Conservation (phyloP, 2,329 filamentous ascomycete genomes). For the Fusarium sp. region DNA sequence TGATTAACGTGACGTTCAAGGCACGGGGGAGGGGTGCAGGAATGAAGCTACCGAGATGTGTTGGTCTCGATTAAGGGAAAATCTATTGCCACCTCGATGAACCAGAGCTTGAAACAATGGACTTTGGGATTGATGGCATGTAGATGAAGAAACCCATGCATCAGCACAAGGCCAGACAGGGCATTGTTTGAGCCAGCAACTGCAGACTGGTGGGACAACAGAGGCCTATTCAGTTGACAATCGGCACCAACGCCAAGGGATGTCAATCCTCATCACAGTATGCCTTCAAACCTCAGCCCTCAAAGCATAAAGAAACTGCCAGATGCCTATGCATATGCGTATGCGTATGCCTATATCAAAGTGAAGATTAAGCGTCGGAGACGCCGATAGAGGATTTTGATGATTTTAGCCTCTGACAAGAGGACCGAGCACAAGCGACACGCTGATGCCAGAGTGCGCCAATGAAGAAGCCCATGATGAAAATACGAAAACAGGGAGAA, state of each 20-base stretch:
- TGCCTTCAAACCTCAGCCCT: not conserved
- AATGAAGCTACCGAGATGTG: not conserved
- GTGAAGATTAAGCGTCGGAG: slow-evolving; percentile 6
- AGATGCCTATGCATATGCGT: not conserved
- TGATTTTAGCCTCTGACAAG: slow-evolving; percentile 5
- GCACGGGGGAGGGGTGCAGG: not conserved
- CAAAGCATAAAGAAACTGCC: not conserved
- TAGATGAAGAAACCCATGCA: not conserved
- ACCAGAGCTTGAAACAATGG: not conserved
- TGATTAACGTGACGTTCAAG: not conserved
- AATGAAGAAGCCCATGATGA: slow-evolving; percentile 5
- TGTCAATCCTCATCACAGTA: slow-evolving; percentile 12
- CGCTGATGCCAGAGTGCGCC: not conserved
- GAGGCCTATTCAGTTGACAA: not conserved
- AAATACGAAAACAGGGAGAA: not conserved
- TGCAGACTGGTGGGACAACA: not conserved
- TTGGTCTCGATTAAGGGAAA: not conserved
- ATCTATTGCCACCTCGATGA: not conserved
- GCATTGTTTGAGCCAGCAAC: not conserved
- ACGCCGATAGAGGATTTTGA: slow-evolving; percentile 15
- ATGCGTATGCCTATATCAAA: not conserved
- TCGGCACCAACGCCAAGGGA: not conserved
- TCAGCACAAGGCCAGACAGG: not conserved
- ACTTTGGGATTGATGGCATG: not conserved
- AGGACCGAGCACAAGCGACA: not conserved